Evolutionary conservation across 2,329 filamentous ascomycete genomes (phyloP).

Genomic region (Monosporascus sp.): DNA sequence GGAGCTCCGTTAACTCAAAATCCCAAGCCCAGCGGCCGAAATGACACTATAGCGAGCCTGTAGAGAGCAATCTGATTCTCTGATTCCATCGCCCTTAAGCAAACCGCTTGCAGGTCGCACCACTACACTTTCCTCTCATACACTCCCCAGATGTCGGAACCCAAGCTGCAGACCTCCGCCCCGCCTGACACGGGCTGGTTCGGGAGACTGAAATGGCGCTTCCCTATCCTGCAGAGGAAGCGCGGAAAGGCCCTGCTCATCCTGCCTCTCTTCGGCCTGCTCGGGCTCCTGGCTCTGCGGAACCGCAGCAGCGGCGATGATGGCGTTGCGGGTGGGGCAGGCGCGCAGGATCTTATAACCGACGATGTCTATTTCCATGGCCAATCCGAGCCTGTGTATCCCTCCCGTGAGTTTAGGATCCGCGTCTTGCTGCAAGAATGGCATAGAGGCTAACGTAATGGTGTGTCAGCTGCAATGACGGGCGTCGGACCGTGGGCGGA

Average conservation of each 20-base stretch:
- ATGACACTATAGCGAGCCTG: too few species aligned
- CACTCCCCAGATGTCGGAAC: neutral
- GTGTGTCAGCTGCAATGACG: conserved; percentile 40
- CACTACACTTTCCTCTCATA: too few species aligned
- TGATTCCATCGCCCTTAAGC: neutral
- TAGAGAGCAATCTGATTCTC: neutral
- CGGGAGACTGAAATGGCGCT: conserved; percentile 17
- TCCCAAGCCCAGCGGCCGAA: too few species aligned
- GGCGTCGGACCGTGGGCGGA: conserved; percentile 63
- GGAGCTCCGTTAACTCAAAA: too few species aligned
- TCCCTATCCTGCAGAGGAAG: conserved; percentile 23
- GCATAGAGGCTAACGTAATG: conserved; percentile 3
- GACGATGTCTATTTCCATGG: conserved; percentile 45
- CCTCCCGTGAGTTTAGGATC: conserved; percentile 38
- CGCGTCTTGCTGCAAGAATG: neutral
- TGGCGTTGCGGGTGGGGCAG: conserved; percentile 2
- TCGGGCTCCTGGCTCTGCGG: conserved; percentile 26
- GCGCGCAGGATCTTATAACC: conserved; percentile 24
- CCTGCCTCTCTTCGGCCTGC: conserved; percentile 24
- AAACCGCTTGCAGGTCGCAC: too few species aligned
- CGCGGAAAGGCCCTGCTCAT: conserved; percentile 22
- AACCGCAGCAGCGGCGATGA: conserved; percentile 9
- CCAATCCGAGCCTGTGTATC: conserved; percentile 45
- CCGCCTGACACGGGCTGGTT: conserved; percentile 11
- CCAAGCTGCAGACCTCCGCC: neutral